Evolutionary conservation across 2,329 filamentous ascomycete genomes (phyloP).

Genomic region (Penicillium frequentans): DNA sequence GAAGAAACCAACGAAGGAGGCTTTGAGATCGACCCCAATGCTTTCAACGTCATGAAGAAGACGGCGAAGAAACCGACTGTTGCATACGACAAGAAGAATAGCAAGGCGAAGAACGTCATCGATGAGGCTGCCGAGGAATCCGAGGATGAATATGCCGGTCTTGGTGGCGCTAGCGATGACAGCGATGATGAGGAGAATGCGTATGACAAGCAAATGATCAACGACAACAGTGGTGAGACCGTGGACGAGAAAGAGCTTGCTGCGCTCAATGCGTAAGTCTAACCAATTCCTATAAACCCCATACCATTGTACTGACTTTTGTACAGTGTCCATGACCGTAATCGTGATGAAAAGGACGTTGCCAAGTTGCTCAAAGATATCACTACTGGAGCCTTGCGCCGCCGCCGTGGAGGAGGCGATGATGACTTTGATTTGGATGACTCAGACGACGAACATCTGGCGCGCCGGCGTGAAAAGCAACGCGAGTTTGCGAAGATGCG

Average conservation of each 20-base stretch:
- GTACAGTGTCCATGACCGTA: constrained; percentile 72
- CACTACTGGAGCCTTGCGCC: constrained; percentile 80
- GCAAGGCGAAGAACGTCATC: constrained; percentile 81
- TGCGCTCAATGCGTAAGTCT: constrained; percentile 80
- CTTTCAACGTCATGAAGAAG: constrained; percentile 71
- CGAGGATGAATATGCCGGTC: constrained; percentile 94
- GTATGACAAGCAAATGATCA: constrained; percentile 83
- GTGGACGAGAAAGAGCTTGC: constrained; percentile 79
- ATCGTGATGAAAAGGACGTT: constrained; percentile 79
- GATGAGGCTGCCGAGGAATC: constrained; percentile 96
- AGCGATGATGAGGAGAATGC: constrained; percentile 75
- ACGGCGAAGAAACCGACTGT: constrained; percentile 58
- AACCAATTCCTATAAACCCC: background rate
- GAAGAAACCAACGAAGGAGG: constrained; percentile 30
- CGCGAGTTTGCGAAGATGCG: constrained; percentile 89
- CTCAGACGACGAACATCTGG: constrained; percentile 77
- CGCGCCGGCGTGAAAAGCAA: constrained; percentile 77
- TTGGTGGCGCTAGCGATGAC: constrained; percentile 87
- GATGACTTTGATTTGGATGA: constrained; percentile 86
- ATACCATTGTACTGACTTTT: constrained; percentile 20
- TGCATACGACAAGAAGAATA: constrained; percentile 79
- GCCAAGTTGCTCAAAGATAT: constrained; percentile 92
- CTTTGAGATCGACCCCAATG: constrained; percentile 48
- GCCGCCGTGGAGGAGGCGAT: constrained; percentile 68
- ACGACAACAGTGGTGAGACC: constrained; percentile 75